Percentiles rank a stretch among this genome's conserved stretches.
These are phyloP conservation scores for Deinandra increscens DNA, from an alignment of 129 eudicot genomes.

Conservation along the genomic window DNA sequence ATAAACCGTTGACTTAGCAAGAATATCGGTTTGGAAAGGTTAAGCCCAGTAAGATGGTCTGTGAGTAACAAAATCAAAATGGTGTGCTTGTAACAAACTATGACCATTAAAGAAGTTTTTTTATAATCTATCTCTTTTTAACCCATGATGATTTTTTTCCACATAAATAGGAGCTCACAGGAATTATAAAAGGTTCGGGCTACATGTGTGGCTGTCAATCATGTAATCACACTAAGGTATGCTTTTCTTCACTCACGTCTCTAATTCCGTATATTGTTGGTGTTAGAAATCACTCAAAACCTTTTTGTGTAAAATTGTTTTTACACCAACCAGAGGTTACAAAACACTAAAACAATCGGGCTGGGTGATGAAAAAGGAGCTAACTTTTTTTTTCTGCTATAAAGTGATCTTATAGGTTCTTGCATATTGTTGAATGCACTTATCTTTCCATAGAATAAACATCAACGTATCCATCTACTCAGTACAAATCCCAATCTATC, in stretches of 20 bases:
- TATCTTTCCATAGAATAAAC: not conserved
- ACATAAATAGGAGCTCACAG: slow-evolving; percentile 58
- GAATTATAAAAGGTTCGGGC: slow-evolving; percentile 82
- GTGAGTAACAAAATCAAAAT: not conserved
- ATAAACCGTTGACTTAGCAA: not conserved
- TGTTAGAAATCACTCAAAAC: not conserved
- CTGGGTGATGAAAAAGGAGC: not conserved
- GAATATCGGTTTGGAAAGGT: not conserved
- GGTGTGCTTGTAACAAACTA: not conserved
- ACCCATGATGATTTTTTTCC: not conserved
- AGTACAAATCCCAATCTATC: no score
- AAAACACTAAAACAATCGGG: no score
- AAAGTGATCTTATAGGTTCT: not conserved
- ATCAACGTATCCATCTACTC: no score
- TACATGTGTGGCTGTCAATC: slow-evolving; percentile 80
- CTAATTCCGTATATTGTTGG: not conserved
- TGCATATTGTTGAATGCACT: not conserved
- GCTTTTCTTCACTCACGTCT: not conserved
- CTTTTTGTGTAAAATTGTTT: not conserved
- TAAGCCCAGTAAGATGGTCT: not conserved
- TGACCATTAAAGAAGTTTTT: not conserved
- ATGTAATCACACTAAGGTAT: slow-evolving; percentile 70
- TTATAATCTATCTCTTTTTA: not conserved
- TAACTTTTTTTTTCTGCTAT: not conserved
- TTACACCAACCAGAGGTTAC: not conserved